These are phyloP conservation scores for Pythium sukuiense DNA, from an alignment of 352 stramenopile species.

Conservation along the genomic window DNA sequence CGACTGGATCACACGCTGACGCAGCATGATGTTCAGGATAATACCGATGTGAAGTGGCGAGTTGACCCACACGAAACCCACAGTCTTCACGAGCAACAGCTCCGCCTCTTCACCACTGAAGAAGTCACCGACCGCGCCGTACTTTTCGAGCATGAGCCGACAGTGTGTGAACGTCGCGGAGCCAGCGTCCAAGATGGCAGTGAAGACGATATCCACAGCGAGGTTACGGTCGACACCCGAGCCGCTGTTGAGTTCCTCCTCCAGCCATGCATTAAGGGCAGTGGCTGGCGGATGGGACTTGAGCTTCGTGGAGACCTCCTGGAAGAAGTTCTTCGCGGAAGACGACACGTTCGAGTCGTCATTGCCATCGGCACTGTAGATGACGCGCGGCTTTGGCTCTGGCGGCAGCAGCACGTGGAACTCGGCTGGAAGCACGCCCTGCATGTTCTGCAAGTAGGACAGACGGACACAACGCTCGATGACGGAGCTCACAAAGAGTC, in stretches of 20 bases:
- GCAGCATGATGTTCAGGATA: conserved; percentile 82
- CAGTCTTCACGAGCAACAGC: conserved; percentile 65
- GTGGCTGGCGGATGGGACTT: conserved; percentile 60
- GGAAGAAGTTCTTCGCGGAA: conserved; percentile 50
- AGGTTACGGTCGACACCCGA: conserved; percentile 45
- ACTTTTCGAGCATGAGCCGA: conserved; percentile 79
- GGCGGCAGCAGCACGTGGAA: conserved; percentile 82
- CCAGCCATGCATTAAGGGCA: conserved; percentile 57
- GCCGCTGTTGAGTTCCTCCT: conserved; percentile 45
- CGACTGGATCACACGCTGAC: conserved; percentile 57
- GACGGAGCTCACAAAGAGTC: conserved; percentile 81
- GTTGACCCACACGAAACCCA: conserved; percentile 75
- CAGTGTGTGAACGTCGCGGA: conserved; percentile 84
- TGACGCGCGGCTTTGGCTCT: conserved; percentile 65
- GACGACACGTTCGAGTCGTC: conserved; percentile 29
- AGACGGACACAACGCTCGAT: conserved; percentile 84
- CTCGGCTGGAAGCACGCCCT: conserved; percentile 61
- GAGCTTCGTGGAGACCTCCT: conserved; percentile 60
- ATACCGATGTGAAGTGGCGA: conserved; percentile 83
- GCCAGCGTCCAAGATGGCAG: conserved; percentile 71
- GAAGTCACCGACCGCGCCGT: conserved; percentile 50
- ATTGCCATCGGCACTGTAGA: conserved; percentile 42
- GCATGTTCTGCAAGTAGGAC: conserved; percentile 86
- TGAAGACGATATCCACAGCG: conserved; percentile 75
- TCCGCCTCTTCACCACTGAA: conserved; percentile 51